A percentile compares a stretch with the other conserved stretches of the same genome.
Evolutionary conservation across 1,284 basidiomycete species (phyloP).

Genomic region (Coniferiporia weirii): DNA sequence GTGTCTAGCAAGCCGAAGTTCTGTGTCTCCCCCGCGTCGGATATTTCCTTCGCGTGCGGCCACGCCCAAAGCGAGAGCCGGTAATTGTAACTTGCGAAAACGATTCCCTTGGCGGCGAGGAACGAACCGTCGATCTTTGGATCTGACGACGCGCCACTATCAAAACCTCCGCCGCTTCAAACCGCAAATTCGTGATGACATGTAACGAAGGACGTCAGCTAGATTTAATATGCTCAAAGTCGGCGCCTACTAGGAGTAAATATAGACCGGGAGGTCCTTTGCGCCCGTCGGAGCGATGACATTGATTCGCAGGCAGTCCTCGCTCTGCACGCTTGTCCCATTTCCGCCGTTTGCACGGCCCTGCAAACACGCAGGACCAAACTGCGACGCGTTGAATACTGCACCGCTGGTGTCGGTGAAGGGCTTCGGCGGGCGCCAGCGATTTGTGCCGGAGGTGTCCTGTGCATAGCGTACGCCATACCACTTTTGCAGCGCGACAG

Average conservation of each 20-base stretch:
- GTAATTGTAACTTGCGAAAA: conserved; percentile 42
- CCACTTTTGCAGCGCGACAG: conserved; percentile 34
- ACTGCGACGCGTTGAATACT: conserved; percentile 34
- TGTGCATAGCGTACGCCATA: conserved; percentile 36
- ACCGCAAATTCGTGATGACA: background rate
- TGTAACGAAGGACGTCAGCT: conserved; percentile 18
- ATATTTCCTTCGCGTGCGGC: conserved; percentile 37
- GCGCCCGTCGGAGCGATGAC: conserved; percentile 35
- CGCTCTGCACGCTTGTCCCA: conserved; percentile 37
- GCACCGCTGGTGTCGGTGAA: conserved; percentile 18
- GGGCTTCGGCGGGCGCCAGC: conserved; percentile 37
- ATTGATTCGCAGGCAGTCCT: conserved; percentile 39
- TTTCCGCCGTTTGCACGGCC: conserved; percentile 35
- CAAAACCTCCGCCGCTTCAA: conserved; percentile 27
- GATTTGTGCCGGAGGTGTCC: conserved; percentile 35
- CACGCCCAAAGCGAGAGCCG: conserved; percentile 38
- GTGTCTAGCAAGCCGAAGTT: conserved; percentile 40
- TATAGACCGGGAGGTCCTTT: conserved; percentile 34
- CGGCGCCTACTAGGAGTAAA: conserved; percentile 33
- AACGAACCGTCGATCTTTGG: conserved; percentile 41
- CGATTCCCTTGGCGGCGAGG: conserved; percentile 35
- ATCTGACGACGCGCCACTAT: conserved; percentile 38
- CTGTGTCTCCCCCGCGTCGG: conserved; percentile 33
- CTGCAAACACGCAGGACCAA: conserved; percentile 40
- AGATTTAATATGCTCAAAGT: background rate